These are phyloP conservation scores for Caloboletus firmus DNA, from an alignment of 1,284 basidiomycete species.

Conservation along the genomic window DNA sequence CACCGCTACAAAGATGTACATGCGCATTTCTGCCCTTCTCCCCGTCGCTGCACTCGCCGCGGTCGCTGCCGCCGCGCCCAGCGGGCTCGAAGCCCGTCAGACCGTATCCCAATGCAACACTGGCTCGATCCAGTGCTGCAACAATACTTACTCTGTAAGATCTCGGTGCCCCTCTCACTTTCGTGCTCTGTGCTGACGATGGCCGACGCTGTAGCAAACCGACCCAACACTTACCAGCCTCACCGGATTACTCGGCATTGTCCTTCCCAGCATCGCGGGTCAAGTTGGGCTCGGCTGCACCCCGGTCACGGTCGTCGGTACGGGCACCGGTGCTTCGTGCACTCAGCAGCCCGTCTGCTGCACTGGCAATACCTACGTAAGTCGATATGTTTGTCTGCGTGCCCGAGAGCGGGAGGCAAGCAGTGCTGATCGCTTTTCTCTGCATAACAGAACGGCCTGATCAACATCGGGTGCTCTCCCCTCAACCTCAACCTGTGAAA, in stretches of 20 bases:
- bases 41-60: conserved; percentile 1
- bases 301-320: not conserved
- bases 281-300: conserved; percentile 9
- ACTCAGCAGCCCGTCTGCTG: conserved; percentile 19
- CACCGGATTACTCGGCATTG: not conserved
- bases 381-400: too few relatives aligned
- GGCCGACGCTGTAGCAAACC: not conserved
- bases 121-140: conserved; percentile 11
- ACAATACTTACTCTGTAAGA: not conserved
- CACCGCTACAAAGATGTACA: not conserved
- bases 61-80: conserved; percentile 7
- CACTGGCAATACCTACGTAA: conserved; percentile 3
- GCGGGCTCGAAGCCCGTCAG: not conserved
- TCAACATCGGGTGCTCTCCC: conserved; percentile 16
- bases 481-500: not conserved
- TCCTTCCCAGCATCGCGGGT: not conserved
- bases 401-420: too few relatives aligned
- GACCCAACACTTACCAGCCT: not conserved
- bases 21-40: conserved; percentile 8
- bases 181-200: not conserved
- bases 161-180: not conserved
- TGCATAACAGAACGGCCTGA: conserved; percentile 6
- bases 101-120: conserved; percentile 1
- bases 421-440: not conserved
- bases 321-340: not conserved